Conservation (phyloP, 371 early-diverging fungal species). For the Apophysomyces trapeziformis region DNA sequence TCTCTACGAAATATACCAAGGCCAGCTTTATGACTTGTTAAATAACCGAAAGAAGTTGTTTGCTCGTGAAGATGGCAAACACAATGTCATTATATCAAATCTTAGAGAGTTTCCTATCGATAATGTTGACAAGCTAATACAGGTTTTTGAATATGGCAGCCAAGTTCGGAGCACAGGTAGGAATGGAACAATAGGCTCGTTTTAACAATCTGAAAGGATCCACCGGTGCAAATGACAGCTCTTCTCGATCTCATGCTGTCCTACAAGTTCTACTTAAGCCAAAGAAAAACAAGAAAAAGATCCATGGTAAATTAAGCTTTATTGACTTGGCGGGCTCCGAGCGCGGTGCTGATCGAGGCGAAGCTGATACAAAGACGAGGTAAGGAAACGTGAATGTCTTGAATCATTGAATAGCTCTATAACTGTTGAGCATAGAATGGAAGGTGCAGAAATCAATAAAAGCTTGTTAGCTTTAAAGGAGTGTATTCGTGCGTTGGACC, state of each 20-base stretch:
- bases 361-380: conserved; percentile 85
- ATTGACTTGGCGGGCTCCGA: conserved; percentile 99
- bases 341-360: conserved; percentile 96
- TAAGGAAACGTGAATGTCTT: conserved; percentile 13
- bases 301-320: conserved; percentile 81
- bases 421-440: conserved; percentile 67
- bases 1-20: conserved; percentile 97
- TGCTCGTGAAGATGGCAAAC: conserved; percentile 94
- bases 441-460: conserved; percentile 99
- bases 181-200: neutral
- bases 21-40: conserved; percentile 91
- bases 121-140: conserved; percentile 80
- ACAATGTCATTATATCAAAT: conserved; percentile 87
- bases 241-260: conserved; percentile 97
- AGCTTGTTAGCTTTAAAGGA: conserved; percentile 96
- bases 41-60: conserved; percentile 85
- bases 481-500: conserved; percentile 96
- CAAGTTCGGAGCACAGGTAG: conserved; percentile 85
- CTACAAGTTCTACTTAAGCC: conserved; percentile 88
- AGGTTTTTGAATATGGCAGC: conserved; percentile 91
- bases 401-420: neutral
- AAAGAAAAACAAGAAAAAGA: conserved; percentile 62
- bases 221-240: conserved; percentile 96
- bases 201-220: conserved; percentile 50
- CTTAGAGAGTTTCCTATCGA: conserved; percentile 82